Evolutionary conservation across 768 basidiomycete genomes (phyloP).

Genomic region (Mycena galopus): DNA sequence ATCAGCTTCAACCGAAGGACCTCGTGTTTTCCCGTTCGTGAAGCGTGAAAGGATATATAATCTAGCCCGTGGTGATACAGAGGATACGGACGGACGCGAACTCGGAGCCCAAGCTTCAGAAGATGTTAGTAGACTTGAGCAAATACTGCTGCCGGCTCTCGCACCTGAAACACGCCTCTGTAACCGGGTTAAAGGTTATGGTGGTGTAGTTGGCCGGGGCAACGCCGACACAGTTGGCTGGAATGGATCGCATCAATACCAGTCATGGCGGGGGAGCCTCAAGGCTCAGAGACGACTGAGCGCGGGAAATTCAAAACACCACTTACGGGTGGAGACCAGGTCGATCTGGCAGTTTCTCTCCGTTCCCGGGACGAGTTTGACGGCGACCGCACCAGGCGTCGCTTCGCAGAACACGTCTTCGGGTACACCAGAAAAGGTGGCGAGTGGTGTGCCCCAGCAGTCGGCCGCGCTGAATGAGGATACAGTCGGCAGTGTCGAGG

Average conservation of each 20-base stretch:
- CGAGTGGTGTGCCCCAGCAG: constrained; percentile 5
- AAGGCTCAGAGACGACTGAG: too few species aligned
- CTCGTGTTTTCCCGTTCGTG: too few species aligned
- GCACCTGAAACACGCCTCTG: constrained; percentile 16
- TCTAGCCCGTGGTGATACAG: constrained; percentile 17
- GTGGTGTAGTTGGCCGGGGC: neutral
- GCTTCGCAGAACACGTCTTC: constrained; percentile 17
- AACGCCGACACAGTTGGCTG: constrained; percentile 11
- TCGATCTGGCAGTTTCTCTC: constrained; percentile 6
- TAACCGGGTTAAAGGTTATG: neutral
- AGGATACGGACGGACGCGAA: constrained; percentile 20
- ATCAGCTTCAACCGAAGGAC: too few species aligned
- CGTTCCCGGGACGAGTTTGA: neutral
- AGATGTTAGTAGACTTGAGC: neutral
- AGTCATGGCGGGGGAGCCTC: too few species aligned
- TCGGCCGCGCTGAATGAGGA: constrained; percentile 5
- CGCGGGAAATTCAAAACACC: too few species aligned
- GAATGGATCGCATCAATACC: neutral
- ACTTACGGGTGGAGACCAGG: constrained; percentile 9
- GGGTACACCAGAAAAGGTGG: constrained; percentile 15
- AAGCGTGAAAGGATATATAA: too few species aligned
- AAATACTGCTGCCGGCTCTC: neutral
- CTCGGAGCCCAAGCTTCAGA: neutral
- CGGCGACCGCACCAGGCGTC: constrained; percentile 12
- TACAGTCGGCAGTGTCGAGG: neutral